Conservation (phyloP, 2,329 filamentous ascomycete genomes). For the Colletotrichum simmondsii region DNA sequence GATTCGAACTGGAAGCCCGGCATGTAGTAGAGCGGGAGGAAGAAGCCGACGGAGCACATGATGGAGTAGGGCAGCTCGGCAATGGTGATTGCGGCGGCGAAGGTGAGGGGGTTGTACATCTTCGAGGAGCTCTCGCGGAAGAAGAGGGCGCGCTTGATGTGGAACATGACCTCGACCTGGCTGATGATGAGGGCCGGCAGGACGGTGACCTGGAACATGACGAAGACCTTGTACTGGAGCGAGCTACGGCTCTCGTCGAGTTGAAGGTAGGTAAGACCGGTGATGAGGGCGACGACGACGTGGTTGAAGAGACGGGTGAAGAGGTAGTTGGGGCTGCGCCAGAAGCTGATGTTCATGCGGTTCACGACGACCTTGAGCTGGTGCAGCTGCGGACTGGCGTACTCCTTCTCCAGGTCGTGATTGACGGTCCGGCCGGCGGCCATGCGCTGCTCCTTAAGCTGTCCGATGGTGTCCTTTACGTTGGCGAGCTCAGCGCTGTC, state of each 20-base stretch:
- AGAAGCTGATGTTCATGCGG: constrained; percentile 82
- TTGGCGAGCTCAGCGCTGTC: constrained; percentile 76
- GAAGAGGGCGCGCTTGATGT: constrained; percentile 82
- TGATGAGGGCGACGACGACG: constrained; percentile 79
- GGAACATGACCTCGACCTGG: constrained; percentile 87
- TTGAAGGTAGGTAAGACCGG: constrained; percentile 82
- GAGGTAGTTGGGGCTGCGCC: constrained; percentile 88
- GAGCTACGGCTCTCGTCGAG: constrained; percentile 80
- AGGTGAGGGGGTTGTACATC: constrained; percentile 85
- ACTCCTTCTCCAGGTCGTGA: constrained; percentile 75
- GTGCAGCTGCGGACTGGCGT: constrained; percentile 81
- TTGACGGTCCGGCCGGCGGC: constrained; percentile 53
- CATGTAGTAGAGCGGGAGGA: constrained; percentile 86
- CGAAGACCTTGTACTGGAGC: constrained; percentile 87
- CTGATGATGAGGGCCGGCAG: constrained; percentile 85
- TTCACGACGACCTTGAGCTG: constrained; percentile 81
- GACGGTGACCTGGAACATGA: constrained; percentile 90
- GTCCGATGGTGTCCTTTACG: constrained; percentile 73
- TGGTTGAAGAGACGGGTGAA: constrained; percentile 91
- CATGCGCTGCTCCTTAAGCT: constrained; percentile 71
- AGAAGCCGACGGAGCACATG: constrained; percentile 84
- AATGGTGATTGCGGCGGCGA: constrained; percentile 80
- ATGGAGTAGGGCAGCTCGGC: constrained; percentile 88
- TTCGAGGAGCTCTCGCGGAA: constrained; percentile 89
- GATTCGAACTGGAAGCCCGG: constrained; percentile 75